Percentiles rank a stretch among this genome's conserved stretches.
Conservation (phyloP, 345 rosid genomes). For the Citrus sp. region DNA sequence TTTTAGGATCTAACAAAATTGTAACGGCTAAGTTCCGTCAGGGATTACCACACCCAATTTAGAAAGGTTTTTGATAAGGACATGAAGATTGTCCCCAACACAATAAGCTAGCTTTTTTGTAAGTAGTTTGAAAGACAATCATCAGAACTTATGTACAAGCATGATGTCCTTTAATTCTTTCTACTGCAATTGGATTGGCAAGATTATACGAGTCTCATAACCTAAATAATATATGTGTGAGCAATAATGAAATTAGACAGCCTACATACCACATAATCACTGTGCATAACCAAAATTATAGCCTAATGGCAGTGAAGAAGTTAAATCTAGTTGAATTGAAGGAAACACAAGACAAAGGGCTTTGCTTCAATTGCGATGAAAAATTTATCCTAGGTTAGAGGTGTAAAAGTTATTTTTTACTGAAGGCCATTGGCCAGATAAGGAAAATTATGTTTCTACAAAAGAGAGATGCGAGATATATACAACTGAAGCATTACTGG, state of each 20-base stretch:
- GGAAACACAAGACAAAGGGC: neutral
- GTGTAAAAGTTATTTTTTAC: neutral
- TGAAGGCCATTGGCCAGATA: neutral
- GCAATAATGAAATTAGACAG: too few species aligned
- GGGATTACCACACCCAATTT: neutral
- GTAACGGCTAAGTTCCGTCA: neutral
- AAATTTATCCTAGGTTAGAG: neutral
- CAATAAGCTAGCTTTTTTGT: too few species aligned
- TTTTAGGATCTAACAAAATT: neutral
- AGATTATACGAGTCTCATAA: too few species aligned
- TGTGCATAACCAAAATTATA: too few species aligned
- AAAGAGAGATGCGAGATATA: neutral
- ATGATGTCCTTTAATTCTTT: too few species aligned
- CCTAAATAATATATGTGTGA: too few species aligned
- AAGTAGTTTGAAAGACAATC: too few species aligned
- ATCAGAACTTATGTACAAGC: too few species aligned
- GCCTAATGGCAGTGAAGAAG: neutral
- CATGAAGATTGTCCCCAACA: too few species aligned
- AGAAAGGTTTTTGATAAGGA: too few species aligned
- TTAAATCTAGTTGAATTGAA: neutral
- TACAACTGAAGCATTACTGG: neutral
- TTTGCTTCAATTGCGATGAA: neutral
- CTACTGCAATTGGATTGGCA: too few species aligned
- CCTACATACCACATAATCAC: too few species aligned
- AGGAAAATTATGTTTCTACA: neutral